Evolutionary conservation across 305 asterid species (phyloP).

Genomic region (Fraxinus nigra): DNA sequence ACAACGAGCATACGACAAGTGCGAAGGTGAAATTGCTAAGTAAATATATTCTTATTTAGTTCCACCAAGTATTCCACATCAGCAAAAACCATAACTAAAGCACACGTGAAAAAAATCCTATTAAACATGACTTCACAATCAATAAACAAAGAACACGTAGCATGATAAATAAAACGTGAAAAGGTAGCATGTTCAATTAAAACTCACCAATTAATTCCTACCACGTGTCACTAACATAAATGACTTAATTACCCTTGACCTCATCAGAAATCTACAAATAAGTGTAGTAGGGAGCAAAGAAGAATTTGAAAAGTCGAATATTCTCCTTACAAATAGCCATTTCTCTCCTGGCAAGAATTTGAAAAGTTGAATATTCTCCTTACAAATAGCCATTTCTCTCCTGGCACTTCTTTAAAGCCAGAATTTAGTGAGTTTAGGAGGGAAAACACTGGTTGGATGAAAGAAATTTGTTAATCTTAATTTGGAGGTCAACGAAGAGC

Average conservation of each 20-base stretch:
- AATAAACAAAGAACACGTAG: neutral
- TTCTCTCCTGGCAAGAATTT: neutral
- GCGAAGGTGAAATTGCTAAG: neutral
- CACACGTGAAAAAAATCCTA: neutral
- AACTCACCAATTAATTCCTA: neutral
- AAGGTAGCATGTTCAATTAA: neutral
- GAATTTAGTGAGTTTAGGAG: neutral
- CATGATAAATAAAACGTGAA: neutral
- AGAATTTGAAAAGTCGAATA: neutral
- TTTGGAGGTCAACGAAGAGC: neutral
- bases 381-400: neutral
- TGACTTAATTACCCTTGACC: neutral
- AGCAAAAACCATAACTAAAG: neutral
- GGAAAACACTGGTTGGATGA: neutral
- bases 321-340: neutral
- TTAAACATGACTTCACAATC: neutral
- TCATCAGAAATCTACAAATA: neutral
- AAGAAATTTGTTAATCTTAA: neutral
- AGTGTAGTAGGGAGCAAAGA: neutral
- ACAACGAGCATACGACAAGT: neutral
- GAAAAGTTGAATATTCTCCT: neutral
- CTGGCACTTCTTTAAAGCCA: neutral
- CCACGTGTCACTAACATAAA: neutral
- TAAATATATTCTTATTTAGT: neutral
- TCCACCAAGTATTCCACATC: neutral